Evolutionary conservation across 257 asterid species (phyloP), one percentile per base, ranked within the genome.

Genomic region (Jasminum sambac): DNA sequence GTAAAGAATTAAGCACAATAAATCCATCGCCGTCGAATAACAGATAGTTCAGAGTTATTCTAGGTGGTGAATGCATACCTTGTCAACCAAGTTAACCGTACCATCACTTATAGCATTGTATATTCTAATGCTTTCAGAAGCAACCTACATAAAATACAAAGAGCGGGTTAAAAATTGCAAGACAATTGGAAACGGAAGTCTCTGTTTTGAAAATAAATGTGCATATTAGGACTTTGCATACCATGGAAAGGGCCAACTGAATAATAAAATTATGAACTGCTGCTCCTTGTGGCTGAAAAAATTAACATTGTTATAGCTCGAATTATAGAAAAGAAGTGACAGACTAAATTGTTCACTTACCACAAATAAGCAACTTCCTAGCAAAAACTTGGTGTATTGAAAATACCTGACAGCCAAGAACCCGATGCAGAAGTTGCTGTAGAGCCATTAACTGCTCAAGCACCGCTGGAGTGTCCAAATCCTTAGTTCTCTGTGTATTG

Each of bases 201-300:
- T 39, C 55, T 55, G 44, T 41, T 13, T 24, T 50, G 19, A 67
- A 63, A 70, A 55, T 26, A 39, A 66, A 55, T 39, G 66, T 64
- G 74, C 72, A 25, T 38, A 63, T 5, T 23, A 48, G 74, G 70
- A 61, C 41, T 57, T 60, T 6, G 65, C 73, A 5, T 80, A 95
- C 99, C 98, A 91, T 87, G 60, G 98, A 87, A 81, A 95, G 96
- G 60, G 98, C 98, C 72, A 95, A 67, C 78, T 91, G 97, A 76
- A 95, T 90, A 79, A 90, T 88, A 64, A 84, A 81, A 77, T 91
- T 89, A 81, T 87, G 97, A 69, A 85, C 75, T 63, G 95, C 92
- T 61, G 97, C 97, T 79, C 99, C 99, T 76, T 95, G 99, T 69
- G 99, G 99, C 99, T 95, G 95, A 84, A 82, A 39, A 66, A 43